phyloP scores from a whole-genome alignment of 257 asterid genomes.

The Anisodus tanguticus region DNA sequence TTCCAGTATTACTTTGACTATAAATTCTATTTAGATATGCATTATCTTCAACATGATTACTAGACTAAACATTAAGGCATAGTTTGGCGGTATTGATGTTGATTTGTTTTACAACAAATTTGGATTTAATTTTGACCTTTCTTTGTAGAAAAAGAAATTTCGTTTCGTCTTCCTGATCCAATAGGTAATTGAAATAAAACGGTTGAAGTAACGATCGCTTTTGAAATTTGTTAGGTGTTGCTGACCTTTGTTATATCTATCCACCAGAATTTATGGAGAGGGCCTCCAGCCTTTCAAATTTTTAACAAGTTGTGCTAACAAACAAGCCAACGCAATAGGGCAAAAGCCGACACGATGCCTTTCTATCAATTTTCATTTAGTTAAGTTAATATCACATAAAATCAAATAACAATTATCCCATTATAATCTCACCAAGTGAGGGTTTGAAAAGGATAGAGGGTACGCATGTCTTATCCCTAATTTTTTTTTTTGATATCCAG shows the following conservation, averaged over 20 bases:
- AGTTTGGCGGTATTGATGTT: background rate
- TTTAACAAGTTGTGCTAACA: conserved; percentile 25
- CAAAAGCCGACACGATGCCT: background rate
- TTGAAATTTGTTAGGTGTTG: background rate
- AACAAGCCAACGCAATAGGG: background rate
- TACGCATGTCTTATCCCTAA: too few species aligned
- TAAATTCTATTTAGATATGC: background rate
- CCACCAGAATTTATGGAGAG: conserved; percentile 14
- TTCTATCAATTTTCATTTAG: background rate
- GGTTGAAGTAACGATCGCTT: background rate
- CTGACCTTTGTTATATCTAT: background rate
- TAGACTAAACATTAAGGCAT: background rate
- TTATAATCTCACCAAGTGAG: too few species aligned
- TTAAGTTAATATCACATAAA: background rate
- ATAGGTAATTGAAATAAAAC: background rate
- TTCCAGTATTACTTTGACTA: too few species aligned
- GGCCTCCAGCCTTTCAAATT: background rate
- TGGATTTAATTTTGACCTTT: background rate
- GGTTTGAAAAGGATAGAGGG: too few species aligned
- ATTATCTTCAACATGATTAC: background rate
- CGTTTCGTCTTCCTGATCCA: background rate
- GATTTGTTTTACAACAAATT: background rate
- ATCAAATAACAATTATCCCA: too few species aligned
- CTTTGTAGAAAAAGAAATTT: too few species aligned
- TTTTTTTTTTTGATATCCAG: too few species aligned